phyloP scores from a whole-genome alignment of 73 alveolate species.

The Symbiodinium pilosum region DNA sequence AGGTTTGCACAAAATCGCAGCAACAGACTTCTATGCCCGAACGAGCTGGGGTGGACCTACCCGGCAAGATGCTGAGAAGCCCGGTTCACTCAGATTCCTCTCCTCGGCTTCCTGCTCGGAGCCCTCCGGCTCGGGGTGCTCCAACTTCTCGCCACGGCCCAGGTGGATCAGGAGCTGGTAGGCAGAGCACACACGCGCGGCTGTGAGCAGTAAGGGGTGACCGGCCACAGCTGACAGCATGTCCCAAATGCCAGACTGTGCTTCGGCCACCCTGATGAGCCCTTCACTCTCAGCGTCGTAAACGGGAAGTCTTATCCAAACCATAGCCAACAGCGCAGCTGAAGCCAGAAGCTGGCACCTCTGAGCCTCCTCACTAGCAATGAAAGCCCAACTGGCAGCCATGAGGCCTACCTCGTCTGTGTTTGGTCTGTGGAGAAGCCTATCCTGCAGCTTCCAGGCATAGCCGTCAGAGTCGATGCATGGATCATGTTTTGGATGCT shows the following conservation, averaged over 20 bases:
- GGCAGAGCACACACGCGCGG: constrained; percentile 60
- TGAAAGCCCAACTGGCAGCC: constrained; percentile 40
- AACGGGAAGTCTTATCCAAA: constrained; percentile 69
- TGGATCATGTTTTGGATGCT: background rate
- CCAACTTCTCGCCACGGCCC: no score
- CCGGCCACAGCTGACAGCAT: constrained; percentile 11
- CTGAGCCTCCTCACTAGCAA: background rate
- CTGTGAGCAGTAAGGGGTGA: constrained; percentile 37
- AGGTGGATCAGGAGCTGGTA: constrained; percentile 38
- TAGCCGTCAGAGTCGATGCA: constrained; percentile 26
- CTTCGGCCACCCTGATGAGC: constrained; percentile 7
- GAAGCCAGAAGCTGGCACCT: constrained; percentile 44
- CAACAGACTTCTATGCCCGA: no score
- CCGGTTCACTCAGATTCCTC: no score
- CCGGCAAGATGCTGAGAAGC: no score
- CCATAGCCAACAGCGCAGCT: constrained; percentile 66
- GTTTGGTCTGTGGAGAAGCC: constrained; percentile 27
- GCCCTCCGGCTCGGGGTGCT: constrained; percentile 17
- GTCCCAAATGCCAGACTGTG: background rate
- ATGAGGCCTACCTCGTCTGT: constrained; percentile 44
- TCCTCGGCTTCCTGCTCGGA: constrained; percentile 35
- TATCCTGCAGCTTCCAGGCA: constrained; percentile 7
- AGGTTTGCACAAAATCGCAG: no score
- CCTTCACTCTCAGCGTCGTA: constrained; percentile 64
- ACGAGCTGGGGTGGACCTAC: no score